A percentile compares a stretch with the other conserved stretches of the same genome.
Evolutionary conservation across 2,329 filamentous ascomycete genomes (phyloP).

Genomic region (Coniosporium tulheliwenetii): DNA sequence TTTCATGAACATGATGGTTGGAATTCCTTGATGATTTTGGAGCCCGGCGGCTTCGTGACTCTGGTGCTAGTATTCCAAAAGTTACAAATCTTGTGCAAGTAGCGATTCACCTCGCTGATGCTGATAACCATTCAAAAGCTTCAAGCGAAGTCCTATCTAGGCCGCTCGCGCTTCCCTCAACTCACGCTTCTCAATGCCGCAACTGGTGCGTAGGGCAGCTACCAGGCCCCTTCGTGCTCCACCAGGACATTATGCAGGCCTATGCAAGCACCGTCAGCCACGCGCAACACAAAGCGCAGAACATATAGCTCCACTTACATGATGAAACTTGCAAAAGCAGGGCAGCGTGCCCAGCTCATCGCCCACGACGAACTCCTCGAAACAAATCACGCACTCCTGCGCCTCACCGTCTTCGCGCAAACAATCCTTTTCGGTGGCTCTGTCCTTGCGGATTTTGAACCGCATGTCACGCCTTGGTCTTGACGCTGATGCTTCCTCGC

Average conservation of each 20-base stretch:
- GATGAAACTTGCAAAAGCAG: constrained; percentile 50
- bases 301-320: constrained; percentile 14
- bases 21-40: too few relatives aligned
- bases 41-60: too few relatives aligned
- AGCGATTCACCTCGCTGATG: too few relatives aligned
- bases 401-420: constrained; percentile 32
- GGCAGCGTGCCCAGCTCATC: constrained; percentile 43
- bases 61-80: too few relatives aligned
- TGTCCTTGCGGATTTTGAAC: constrained; percentile 34
- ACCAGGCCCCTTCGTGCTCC: constrained; percentile 37
- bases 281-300: not conserved
- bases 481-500: constrained; percentile 3
- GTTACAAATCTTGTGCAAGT: too few relatives aligned
- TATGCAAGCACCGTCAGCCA: constrained; percentile 3
- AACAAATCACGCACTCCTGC: constrained; percentile 48
- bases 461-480: constrained; percentile 7
- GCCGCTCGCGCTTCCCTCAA: too few relatives aligned
- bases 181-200: constrained; percentile 12
- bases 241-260: constrained; percentile 44
- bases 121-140: too few relatives aligned
- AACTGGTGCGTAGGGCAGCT: constrained; percentile 45
- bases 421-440: constrained; percentile 49
- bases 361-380: constrained; percentile 47
- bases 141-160: too few relatives aligned
- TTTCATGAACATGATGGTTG: too few relatives aligned